phyloP scores from a whole-genome alignment of 495 filamentous ascomycete species.

The Cryomyces minteri region DNA sequence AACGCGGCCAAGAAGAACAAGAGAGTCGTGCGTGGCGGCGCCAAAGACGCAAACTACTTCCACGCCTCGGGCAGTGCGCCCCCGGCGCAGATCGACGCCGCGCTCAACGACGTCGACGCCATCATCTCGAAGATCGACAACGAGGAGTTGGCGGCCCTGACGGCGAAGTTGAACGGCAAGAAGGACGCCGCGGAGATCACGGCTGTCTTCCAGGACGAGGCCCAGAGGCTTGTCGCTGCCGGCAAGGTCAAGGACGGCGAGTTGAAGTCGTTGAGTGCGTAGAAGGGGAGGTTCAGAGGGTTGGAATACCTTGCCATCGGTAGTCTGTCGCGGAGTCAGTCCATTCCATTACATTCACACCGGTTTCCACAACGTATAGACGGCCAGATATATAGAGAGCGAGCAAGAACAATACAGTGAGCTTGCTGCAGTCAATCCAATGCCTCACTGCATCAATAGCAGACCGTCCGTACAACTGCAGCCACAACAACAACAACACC shows the following conservation, averaged over 20 bases:
- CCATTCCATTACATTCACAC: too few species aligned
- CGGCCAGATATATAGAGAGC: too few species aligned
- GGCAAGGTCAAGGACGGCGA: constrained; percentile 77
- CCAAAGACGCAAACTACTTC: constrained; percentile 96
- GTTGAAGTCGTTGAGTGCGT: constrained; percentile 15
- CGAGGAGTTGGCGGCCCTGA: constrained; percentile 69
- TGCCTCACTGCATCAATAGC: too few species aligned
- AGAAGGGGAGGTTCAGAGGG: background rate
- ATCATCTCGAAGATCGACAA: constrained; percentile 74
- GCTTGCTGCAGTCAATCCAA: too few species aligned
- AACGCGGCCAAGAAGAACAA: constrained; percentile 99
- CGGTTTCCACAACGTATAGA: too few species aligned
- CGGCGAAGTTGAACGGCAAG: constrained; percentile 49
- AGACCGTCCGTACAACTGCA: too few species aligned
- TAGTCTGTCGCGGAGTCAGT: too few species aligned
- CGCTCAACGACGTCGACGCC: constrained; percentile 76
- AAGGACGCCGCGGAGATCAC: constrained; percentile 43
- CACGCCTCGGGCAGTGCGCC: constrained; percentile 44
- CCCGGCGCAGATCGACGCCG: constrained; percentile 55
- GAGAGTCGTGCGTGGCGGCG: constrained; percentile 72
- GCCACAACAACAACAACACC: too few species aligned
- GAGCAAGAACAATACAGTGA: too few species aligned
- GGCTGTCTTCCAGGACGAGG: constrained; percentile 42
- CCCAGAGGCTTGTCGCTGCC: constrained; percentile 49
- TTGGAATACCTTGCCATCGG: background rate